These are phyloP conservation scores for Neocatenulostroma microsporum DNA, from an alignment of 2,329 filamentous ascomycete species.

Conservation along the genomic window DNA sequence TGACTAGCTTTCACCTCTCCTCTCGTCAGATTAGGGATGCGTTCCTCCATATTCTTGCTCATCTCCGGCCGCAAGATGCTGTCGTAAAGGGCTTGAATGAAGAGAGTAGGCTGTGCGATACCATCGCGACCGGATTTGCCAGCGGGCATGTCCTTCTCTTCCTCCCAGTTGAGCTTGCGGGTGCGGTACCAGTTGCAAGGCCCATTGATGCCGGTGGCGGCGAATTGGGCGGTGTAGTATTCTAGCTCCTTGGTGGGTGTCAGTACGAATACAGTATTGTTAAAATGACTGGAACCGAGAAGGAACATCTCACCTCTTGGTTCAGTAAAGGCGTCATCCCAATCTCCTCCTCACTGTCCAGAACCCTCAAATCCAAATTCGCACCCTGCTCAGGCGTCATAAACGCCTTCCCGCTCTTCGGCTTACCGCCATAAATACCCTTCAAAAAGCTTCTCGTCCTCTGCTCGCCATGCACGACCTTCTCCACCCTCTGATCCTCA, in stretches of 20 bases:
- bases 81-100: conserved; percentile 66
- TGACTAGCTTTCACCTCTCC: conserved; percentile 63
- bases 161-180: conserved; percentile 62
- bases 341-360: conserved; percentile 38
- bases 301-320: conserved; percentile 50
- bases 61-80: conserved; percentile 63
- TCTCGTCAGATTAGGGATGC: conserved; percentile 57
- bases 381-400: conserved; percentile 58
- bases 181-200: conserved; percentile 66
- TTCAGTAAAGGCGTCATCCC: conserved; percentile 52
- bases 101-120: conserved; percentile 52
- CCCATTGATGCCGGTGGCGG: conserved; percentile 64
- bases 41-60: conserved; percentile 61
- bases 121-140: conserved; percentile 12
- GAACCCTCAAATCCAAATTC: conserved; percentile 55
- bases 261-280: no score
- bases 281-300: no score
- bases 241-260: conserved; percentile 61
- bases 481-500: conserved; percentile 43
- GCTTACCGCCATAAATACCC: conserved; percentile 60
- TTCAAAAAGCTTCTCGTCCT: conserved; percentile 62
- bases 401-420: conserved; percentile 46
- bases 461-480: conserved; percentile 42
- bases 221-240: conserved; percentile 66
- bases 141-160: conserved; percentile 49